A percentile compares a stretch with the other conserved stretches of the same genome.
Conservation (phyloP, 768 basidiomycete genomes). For the Suillus ampliporus region DNA sequence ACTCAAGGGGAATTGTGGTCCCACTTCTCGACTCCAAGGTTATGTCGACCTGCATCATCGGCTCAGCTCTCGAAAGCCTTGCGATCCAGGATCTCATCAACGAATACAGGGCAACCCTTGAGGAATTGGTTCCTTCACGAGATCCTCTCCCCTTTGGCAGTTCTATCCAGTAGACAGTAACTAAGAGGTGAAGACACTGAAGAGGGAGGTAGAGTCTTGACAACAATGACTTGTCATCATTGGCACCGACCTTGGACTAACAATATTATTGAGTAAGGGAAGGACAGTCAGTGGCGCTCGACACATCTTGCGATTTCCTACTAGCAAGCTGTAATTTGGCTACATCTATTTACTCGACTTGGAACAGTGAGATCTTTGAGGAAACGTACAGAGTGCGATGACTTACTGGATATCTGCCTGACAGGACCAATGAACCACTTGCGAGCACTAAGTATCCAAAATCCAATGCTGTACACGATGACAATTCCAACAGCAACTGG, state of each 20-base stretch:
- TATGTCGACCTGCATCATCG: slow-evolving; percentile 7
- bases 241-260: neutral
- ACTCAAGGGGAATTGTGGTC: neutral
- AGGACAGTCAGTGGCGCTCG: neutral
- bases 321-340: neutral
- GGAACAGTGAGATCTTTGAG: neutral
- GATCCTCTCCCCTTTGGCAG: slow-evolving; percentile 6
- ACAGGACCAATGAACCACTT: slow-evolving; percentile 78
- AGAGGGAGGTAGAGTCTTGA: neutral
- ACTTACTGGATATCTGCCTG: slow-evolving; percentile 63
- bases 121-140: neutral
- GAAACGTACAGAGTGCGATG: neutral
- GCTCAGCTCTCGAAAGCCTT: slow-evolving; percentile 7
- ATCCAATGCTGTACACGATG: slow-evolving; percentile 62
- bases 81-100: slow-evolving; percentile 2
- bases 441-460: slow-evolving; percentile 73
- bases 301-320: neutral
- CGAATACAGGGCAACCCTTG: neutral
- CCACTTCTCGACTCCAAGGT: slow-evolving; percentile 1
- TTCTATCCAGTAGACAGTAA: neutral
- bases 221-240: neutral
- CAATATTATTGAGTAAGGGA: neutral
- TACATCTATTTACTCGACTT: neutral
- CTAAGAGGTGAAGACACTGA: neutral
- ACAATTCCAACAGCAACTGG: slow-evolving; percentile 81